Evolutionary conservation across 129 eudicot genomes (phyloP), one percentile per base, ranked within the genome.

Genomic region (Glebionis coronaria): DNA sequence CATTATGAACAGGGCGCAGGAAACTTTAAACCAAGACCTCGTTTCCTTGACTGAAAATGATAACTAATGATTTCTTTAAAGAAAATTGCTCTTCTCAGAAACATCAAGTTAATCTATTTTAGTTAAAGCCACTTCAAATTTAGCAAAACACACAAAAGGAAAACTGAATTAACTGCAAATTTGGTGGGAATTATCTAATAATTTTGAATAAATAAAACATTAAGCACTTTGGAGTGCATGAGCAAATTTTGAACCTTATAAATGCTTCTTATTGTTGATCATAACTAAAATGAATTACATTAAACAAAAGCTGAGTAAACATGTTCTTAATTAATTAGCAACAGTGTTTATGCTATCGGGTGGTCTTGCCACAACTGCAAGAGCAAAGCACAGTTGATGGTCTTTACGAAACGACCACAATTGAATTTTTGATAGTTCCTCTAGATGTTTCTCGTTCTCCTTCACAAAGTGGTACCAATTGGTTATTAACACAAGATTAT

Each of bases 161-260:
- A 52, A 20, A 67, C 11, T 27, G n/a, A n/a, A n/a, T n/a, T n/a
- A n/a, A n/a, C n/a, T n/a, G n/a, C 15, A 53, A 58, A 38, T 11
- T 31, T 18, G 79, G 72, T 8, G 35, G 60, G 2, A 15, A 55
- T 61, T 55, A 9, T 4, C 12, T n/a, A 11, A 16, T 31, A 65
- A n/a, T 71, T 77, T 76, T 0, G 4, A 9, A 40, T 10, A 21
- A 67, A 35, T 77, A 79, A 71, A 44, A 12, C 20, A 72, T 75
- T 82, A 58, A 84, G 65, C 76, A 69, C 63, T 31, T n/a, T 75
- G 78, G 83, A 51, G 65, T 45, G 79, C 79, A 21, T 15, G 35
- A 16, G 47, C 60, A 60, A 2, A 18, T n/a, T 1, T 27, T 66
- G 16, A n/a, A 3, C 40, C 40, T 31, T n/a, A n/a, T n/a, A n/a